Evolutionary conservation across 1,284 basidiomycete species (phyloP), one percentile per base, ranked within the genome.

Genomic region (Peniophora sp.): DNA sequence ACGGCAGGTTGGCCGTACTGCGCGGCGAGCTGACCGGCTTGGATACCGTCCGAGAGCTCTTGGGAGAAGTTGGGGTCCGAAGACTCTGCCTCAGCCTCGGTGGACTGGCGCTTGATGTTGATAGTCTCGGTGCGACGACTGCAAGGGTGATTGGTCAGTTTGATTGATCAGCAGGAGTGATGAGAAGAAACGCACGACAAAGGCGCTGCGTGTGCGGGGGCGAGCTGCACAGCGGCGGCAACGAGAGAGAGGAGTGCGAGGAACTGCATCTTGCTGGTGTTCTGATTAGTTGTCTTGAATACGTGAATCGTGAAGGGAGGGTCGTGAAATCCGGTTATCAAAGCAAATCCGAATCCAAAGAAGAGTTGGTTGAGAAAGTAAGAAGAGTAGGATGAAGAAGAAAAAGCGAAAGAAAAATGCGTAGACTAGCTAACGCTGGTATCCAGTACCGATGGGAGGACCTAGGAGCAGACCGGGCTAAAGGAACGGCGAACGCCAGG

Each of bases 401-500:
- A 41, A 41, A n/a, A 41, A 32, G 12, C 6, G 12, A 32, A 20
- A n/a, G n/a, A 41, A 20, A 41, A n/a, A n/a, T 6, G 37, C 37
- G 37, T 20, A 41, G 37, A 41, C 37, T 41, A 41, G 37, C 37
- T 41, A 20, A 41, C 37, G 37, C 37, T 17, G 37, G 37, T 41
- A 41, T 41, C 37, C 37, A 41, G 37, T 41, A 41, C 37, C 37
- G 15, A 32, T 32, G 27, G 27, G 37, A 41, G 18, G 37, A 41
- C n/a, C 37, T 41, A 41, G 37, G 37, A 41, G 37, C 37, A 41
- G 37, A 41, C 37, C 37, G 37, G 37, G 37, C 37, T 41, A 41
- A 20, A 41, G 37, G 18, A 41, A 20, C 15, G 15, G 5, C 15
- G 5, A 8, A 15, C n/a, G 18, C 8, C 5, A 8, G 37, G 15